Base-by-base conservation (phyloP, 345 rosid genomes). In the Xanthoceras sorbifolium region DNA sequence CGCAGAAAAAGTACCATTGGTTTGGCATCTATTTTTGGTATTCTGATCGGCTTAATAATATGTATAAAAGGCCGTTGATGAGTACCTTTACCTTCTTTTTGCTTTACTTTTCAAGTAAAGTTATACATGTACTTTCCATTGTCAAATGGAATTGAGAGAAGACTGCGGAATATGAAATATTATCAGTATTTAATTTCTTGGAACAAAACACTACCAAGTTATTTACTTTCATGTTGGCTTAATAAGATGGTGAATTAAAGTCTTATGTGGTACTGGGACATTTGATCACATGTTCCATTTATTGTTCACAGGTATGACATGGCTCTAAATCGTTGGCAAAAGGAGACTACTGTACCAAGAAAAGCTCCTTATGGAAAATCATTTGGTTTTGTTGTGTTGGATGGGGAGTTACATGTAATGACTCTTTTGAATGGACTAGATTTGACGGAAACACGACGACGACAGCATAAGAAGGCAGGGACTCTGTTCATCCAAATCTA, bases 331-430 rank as follows among this genome's bases (percentile, higher is more conserved):
- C 79, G 79, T 8, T 95, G 99, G 96, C 34, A 48, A 46, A 89
- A 77, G 82, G 98, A 93, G 81, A 82, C 92, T 6, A 73, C 82
- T 18, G 73, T 93, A 25, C 98, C 93, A 2, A 86, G 85, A 76
- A 91, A 83, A 85, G 83, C 85, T 81, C 78, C 74, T 25, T 64
- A 0, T 40, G 80, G 78, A 18, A 80, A 90, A 14, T 81, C 90
- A 0, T 83, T 77, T 67, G 97, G 99, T 55, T 95, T 95, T 22
- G 81, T 82, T 32, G 92, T 23, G n/a, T 62, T 94, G 81, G 81
- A 85, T 25, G 93, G 87, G 73, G 97, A 94, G 81, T 82, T 94
- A 46, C 88, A 87, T 57, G 92, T 91, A 34, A 84, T 92, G 91
- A 79, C 87, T 57, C 74, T 78, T 48, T 44, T 86, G 75, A 87